A percentile compares a stretch with the other conserved stretches of the same genome.
These are phyloP conservation scores for Plasmodium reichenowi DNA, from an alignment of 169 alveolate genomes.

Conservation along the genomic window DNA sequence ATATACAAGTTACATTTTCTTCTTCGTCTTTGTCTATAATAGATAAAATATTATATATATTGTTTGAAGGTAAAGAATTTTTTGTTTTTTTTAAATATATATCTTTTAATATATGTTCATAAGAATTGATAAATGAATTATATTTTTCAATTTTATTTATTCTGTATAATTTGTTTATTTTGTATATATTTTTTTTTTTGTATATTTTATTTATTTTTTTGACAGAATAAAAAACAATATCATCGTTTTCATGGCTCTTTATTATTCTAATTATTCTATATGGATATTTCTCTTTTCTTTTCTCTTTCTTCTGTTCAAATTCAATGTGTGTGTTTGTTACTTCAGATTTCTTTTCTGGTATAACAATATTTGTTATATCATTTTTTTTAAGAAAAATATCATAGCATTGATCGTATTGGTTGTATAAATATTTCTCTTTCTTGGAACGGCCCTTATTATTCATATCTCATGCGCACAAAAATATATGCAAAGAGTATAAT, in stretches of 20 bases:
- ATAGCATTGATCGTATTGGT: constrained; percentile 13
- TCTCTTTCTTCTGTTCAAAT: neutral
- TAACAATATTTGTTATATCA: constrained; percentile 23
- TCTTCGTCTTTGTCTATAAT: too few species aligned
- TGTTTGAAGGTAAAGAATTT: too few species aligned
- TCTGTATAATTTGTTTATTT: too few species aligned
- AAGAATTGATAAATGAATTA: too few species aligned
- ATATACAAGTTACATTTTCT: too few species aligned
- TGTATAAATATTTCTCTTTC: neutral
- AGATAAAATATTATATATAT: too few species aligned
- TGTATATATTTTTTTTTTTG: neutral
- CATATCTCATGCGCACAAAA: constrained; percentile 1
- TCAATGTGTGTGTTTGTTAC: neutral
- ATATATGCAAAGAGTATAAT: neutral
- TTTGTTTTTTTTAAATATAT: too few species aligned
- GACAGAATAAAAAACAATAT: neutral
- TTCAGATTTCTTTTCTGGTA: neutral
- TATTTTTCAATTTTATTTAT: too few species aligned
- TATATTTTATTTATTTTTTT: neutral
- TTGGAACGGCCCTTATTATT: neutral
- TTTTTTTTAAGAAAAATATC: constrained; percentile 33
- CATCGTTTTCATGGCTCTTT: neutral
- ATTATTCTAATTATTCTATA: neutral
- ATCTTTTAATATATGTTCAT: too few species aligned
- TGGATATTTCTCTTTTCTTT: constrained; percentile 10